These are phyloP conservation scores for Eucalyptus marginata DNA, from an alignment of 345 rosid species.

Conservation along the genomic window DNA sequence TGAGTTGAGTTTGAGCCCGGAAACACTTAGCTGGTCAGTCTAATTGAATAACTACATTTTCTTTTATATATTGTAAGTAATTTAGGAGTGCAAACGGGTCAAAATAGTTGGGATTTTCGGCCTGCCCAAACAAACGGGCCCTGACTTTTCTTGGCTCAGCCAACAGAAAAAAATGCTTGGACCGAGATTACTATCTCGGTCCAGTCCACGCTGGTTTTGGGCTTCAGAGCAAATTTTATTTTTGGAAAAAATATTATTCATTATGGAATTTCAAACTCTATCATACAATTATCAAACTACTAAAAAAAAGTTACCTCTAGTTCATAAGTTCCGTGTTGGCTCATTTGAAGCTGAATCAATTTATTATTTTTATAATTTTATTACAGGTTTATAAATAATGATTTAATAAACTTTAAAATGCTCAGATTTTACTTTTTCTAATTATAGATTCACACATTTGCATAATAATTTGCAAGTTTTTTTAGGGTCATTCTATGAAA, in stretches of 20 bases:
- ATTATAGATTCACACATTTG: not conserved
- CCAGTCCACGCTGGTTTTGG: not conserved
- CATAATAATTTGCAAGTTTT: not conserved
- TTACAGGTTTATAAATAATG: not conserved
- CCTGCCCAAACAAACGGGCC: not conserved
- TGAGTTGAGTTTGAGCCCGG: not conserved
- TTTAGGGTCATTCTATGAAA: not conserved
- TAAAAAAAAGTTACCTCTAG: not conserved
- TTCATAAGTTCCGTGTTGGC: not conserved
- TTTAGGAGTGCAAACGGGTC: not conserved
- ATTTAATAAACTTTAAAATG: not conserved
- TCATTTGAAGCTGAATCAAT: not conserved
- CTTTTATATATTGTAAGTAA: not conserved
- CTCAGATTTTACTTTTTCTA: not conserved
- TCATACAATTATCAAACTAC: not conserved
- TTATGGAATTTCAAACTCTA: not conserved
- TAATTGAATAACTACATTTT: not conserved
- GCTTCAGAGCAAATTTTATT: not conserved
- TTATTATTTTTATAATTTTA: not conserved
- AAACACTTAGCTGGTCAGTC: not conserved
- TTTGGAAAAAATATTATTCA: not conserved
- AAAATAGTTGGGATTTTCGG: not conserved
- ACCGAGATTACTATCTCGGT: not conserved
- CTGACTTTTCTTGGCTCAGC: not conserved
- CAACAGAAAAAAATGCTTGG: not conserved